These are phyloP conservation scores for Elongisporangium anandrum DNA, from an alignment of 352 stramenopile genomes.

Conservation along the genomic window DNA sequence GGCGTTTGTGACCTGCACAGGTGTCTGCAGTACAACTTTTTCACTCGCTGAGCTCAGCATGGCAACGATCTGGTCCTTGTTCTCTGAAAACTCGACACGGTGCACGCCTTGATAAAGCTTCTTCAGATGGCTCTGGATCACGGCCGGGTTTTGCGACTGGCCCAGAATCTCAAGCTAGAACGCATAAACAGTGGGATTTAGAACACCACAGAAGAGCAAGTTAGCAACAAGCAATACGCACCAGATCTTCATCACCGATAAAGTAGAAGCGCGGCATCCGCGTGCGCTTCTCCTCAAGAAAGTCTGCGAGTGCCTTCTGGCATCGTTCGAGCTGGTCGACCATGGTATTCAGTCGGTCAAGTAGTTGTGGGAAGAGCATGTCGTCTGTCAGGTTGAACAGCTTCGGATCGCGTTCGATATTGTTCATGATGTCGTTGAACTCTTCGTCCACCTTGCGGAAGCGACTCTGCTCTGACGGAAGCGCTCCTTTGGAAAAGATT, in stretches of 20 bases:
- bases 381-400: constrained; percentile 93
- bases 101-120: constrained; percentile 96
- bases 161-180: constrained; percentile 90
- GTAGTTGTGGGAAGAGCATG: constrained; percentile 85
- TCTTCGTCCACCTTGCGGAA: constrained; percentile 93
- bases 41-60: constrained; percentile 87
- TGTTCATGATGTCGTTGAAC: constrained; percentile 92
- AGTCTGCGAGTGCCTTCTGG: constrained; percentile 93
- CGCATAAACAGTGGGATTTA: neutral
- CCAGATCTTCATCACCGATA: constrained; percentile 93
- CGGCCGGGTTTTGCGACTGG: constrained; percentile 87
- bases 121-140: constrained; percentile 95
- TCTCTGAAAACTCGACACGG: constrained; percentile 86
- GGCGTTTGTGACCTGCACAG: constrained; percentile 84
- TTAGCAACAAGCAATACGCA: neutral
- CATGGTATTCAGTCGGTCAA: constrained; percentile 76
- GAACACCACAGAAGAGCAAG: neutral
- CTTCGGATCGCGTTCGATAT: constrained; percentile 84
- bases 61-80: constrained; percentile 79
- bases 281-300: constrained; percentile 92
- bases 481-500: constrained; percentile 93
- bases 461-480: constrained; percentile 87
- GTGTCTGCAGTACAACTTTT: constrained; percentile 72
- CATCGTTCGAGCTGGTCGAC: constrained; percentile 93
- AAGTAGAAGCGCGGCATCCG: constrained; percentile 97